phyloP scores from a whole-genome alignment of 345 rosid species.

The Punica granatum region DNA sequence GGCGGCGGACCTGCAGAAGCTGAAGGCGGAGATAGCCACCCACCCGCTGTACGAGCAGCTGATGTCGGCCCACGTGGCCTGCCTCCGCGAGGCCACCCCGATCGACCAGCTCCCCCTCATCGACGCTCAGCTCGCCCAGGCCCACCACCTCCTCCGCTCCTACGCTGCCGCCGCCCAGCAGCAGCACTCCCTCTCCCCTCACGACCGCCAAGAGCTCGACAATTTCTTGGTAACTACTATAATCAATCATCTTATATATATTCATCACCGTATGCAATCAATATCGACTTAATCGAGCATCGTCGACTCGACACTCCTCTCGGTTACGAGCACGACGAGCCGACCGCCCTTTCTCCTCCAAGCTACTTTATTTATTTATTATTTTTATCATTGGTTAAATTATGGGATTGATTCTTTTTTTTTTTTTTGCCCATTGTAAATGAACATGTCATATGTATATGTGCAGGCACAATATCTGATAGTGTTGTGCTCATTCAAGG shows the following conservation, averaged over 20 bases:
- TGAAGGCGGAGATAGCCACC: constrained; percentile 77
- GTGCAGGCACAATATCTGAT: constrained; percentile 82
- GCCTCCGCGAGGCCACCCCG: constrained; percentile 91
- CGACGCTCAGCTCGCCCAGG: constrained; percentile 83
- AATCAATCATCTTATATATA: background rate
- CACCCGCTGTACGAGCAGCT: constrained; percentile 90
- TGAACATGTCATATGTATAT: too few species aligned
- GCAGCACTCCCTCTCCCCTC: constrained; percentile 37
- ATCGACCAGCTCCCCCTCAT: constrained; percentile 92
- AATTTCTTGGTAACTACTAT: constrained; percentile 60
- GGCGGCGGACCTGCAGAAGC: constrained; percentile 41
- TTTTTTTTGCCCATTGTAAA: too few species aligned
- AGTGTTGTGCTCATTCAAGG: constrained; percentile 89
- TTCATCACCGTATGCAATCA: too few species aligned
- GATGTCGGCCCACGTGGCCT: constrained; percentile 76
- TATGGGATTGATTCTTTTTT: constrained; percentile 2
- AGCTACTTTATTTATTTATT: too few species aligned
- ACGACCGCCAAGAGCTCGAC: constrained; percentile 88
- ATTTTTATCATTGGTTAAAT: constrained; percentile 6
- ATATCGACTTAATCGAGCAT: too few species aligned
- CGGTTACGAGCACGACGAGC: too few species aligned
- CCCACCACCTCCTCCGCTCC: constrained; percentile 80
- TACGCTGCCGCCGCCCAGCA: constrained; percentile 54
- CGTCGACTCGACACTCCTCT: too few species aligned
- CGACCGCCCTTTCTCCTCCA: too few species aligned